Conservation (phyloP, 2,329 filamentous ascomycete genomes). For the Aureobasidium subglaciale region DNA sequence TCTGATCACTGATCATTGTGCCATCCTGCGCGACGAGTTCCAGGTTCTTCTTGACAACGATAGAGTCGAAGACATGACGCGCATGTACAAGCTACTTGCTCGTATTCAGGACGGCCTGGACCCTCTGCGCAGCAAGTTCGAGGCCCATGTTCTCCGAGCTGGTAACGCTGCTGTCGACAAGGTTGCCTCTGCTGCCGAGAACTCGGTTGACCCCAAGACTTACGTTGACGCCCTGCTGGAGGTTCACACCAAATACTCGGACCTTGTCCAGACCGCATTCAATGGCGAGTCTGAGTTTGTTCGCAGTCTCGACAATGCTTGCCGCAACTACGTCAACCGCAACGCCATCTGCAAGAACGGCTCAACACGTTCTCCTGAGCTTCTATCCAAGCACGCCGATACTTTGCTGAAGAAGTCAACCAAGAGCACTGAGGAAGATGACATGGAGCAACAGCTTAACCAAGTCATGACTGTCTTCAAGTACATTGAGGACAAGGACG, state of each 20-base stretch:
- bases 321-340: constrained; percentile 94
- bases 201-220: constrained; percentile 82
- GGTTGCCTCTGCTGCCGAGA: constrained; percentile 75
- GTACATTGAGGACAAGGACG: constrained; percentile 99
- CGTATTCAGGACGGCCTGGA: constrained; percentile 88
- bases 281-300: constrained; percentile 96
- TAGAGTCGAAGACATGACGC: constrained; percentile 86
- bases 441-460: constrained; percentile 78
- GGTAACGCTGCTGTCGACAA: constrained; percentile 85
- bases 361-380: constrained; percentile 87
- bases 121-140: constrained; percentile 77
- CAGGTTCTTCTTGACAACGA: constrained; percentile 90
- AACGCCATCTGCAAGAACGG: constrained; percentile 93
- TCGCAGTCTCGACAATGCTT: constrained; percentile 90
- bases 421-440: constrained; percentile 86
- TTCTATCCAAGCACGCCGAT: constrained; percentile 93
- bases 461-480: constrained; percentile 99
- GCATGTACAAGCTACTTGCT: constrained; percentile 90
- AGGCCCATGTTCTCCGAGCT: constrained; percentile 85
- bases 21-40: constrained; percentile 87
- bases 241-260: constrained; percentile 88
- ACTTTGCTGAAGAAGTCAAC: constrained; percentile 86
- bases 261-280: constrained; percentile 85
- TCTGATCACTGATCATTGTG: constrained; percentile 80
- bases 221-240: constrained; percentile 94